These are phyloP conservation scores for Dactylella cylindrospora DNA, from an alignment of 2,329 filamentous ascomycete species.

Conservation along the genomic window DNA sequence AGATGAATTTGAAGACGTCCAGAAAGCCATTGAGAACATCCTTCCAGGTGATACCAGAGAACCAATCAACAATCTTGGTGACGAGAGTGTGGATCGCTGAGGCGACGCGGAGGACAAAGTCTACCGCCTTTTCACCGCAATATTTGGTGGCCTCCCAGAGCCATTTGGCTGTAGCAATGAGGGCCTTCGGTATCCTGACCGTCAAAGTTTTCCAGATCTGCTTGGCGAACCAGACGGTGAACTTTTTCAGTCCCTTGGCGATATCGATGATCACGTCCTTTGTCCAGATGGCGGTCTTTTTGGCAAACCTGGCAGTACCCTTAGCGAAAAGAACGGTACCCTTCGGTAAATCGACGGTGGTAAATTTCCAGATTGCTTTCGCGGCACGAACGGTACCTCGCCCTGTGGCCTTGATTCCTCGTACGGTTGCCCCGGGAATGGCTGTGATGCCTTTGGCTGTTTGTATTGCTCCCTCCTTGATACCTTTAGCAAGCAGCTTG, in stretches of 20 bases:
- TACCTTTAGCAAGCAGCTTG: constrained; percentile 12
- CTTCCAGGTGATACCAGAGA: constrained; percentile 51
- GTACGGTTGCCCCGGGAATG: constrained; percentile 12
- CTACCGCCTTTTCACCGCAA: constrained; percentile 39
- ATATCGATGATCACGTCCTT: constrained; percentile 17
- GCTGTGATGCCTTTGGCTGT: constrained; percentile 32
- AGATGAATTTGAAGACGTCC: constrained; percentile 50
- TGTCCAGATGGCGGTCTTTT: constrained; percentile 15
- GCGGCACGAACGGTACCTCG: constrained; percentile 7
- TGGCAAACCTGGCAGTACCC: constrained; percentile 25
- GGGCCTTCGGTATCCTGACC: constrained; percentile 49
- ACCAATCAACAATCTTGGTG: constrained; percentile 51
- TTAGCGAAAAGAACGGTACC: constrained; percentile 13
- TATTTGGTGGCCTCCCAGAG: constrained; percentile 49
- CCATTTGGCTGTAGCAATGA: constrained; percentile 54
- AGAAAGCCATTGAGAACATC: constrained; percentile 52
- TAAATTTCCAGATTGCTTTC: constrained; percentile 37
- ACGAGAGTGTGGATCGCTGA: constrained; percentile 51
- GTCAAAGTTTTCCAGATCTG: constrained; percentile 19
- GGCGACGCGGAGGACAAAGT: constrained; percentile 53
- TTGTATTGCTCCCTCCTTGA: constrained; percentile 22
- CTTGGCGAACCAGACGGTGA: constrained; percentile 21
- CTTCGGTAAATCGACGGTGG: constrained; percentile 24
- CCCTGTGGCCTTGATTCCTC: constrained; percentile 15
- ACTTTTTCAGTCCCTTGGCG: constrained; percentile 17